A percentile compares a stretch with the other conserved stretches of the same genome.
Conservation (phyloP, 768 basidiomycete genomes). For the Tubosaeta brunneosetosa region DNA sequence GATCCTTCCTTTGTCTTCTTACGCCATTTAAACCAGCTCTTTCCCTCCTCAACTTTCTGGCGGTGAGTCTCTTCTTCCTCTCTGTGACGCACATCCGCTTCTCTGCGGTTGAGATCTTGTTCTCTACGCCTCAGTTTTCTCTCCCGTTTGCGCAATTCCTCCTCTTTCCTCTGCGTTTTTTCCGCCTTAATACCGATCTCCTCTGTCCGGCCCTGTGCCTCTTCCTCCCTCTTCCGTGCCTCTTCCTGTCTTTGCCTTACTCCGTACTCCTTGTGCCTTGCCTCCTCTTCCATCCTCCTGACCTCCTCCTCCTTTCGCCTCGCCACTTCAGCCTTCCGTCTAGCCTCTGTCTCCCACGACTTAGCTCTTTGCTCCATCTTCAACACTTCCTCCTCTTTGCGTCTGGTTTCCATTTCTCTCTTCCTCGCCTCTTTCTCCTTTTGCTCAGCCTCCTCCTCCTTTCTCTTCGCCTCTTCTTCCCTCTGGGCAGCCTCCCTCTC, state of each 20-base stretch:
- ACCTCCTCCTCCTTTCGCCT: constrained; percentile 26
- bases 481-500: not conserved
- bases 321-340: constrained; percentile 27
- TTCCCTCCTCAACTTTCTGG: constrained; percentile 30
- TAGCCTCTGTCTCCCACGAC: constrained; percentile 25
- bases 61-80: constrained; percentile 29
- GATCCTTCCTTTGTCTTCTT: constrained; percentile 13
- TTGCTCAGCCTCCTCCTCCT: constrained; percentile 25
- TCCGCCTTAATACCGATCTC: constrained; percentile 24
- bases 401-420: constrained; percentile 19
- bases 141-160: constrained; percentile 23
- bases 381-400: constrained; percentile 18
- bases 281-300: constrained; percentile 23
- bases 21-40: constrained; percentile 2
- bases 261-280: constrained; percentile 27
- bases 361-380: constrained; percentile 27
- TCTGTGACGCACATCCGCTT: constrained; percentile 29
- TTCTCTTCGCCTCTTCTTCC: constrained; percentile 18
- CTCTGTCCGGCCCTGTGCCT: constrained; percentile 24
- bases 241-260: constrained; percentile 28
- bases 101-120: constrained; percentile 29
- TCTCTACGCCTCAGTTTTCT: constrained; percentile 29
- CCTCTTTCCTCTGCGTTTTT: constrained; percentile 24
- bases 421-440: constrained; percentile 26
- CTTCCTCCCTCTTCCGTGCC: constrained; percentile 28